Percentiles rank a stretch among this genome's conserved stretches.
Evolutionary conservation across 805 yeast species (phyloP).

Genomic region (Ogataea philodendri): DNA sequence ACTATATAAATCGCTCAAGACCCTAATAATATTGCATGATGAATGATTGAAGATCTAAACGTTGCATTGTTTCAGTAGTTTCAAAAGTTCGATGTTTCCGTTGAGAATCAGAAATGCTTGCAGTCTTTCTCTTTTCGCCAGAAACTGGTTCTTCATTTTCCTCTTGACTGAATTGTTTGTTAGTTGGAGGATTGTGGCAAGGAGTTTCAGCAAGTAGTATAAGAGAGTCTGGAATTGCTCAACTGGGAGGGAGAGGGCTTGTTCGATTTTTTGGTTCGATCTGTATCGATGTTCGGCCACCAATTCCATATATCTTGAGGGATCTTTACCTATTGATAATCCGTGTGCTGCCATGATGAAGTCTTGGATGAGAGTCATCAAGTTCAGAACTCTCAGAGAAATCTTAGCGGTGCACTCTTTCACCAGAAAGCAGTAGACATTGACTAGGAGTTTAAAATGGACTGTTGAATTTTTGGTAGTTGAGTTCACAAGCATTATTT

Average conservation of each 20-base stretch:
- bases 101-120: constrained; percentile 20
- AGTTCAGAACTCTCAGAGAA: constrained; percentile 5
- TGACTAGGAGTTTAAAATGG: constrained; percentile 11
- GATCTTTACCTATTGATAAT: neutral
- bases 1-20: too few relatives aligned
- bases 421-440: constrained; percentile 5
- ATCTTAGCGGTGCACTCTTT: constrained; percentile 8
- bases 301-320: constrained; percentile 16
- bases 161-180: constrained; percentile 10
- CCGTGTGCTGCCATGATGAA: constrained; percentile 13
- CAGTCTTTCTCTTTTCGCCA: constrained; percentile 10
- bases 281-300: constrained; percentile 9
- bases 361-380: constrained; percentile 17
- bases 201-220: constrained; percentile 12
- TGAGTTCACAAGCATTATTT: constrained; percentile 7
- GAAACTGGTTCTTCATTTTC: constrained; percentile 3
- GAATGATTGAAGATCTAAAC: constrained; percentile 2
- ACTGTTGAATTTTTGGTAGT: constrained; percentile 3
- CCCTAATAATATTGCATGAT: constrained; percentile 4
- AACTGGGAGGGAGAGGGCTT: constrained; percentile 7
- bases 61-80: constrained; percentile 10
- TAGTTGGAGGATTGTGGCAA: constrained; percentile 2
- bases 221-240: constrained; percentile 16
- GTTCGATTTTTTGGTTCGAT: constrained; percentile 5
- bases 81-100: constrained; percentile 16